phyloP scores from a whole-genome alignment of 768 basidiomycete genomes.

The Agrocybe chaxingu region DNA sequence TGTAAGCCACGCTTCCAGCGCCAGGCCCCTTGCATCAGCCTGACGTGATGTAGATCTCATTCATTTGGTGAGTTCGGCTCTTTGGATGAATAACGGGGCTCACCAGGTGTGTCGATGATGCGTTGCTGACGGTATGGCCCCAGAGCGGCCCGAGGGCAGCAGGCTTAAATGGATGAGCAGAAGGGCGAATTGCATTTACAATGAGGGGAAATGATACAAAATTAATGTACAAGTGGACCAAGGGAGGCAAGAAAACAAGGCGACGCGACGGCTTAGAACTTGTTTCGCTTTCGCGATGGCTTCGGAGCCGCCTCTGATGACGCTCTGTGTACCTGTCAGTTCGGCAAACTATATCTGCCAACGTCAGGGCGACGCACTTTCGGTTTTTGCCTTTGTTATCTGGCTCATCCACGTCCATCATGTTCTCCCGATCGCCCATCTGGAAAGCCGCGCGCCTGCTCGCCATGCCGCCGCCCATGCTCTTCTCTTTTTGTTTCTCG shows the following conservation, averaged over 20 bases:
- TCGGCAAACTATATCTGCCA: neutral
- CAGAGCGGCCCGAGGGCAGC: too few relatives aligned
- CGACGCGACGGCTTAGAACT: slow-evolving; percentile 32
- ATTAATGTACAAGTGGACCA: neutral
- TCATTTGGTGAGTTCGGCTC: neutral
- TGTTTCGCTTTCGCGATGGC: slow-evolving; percentile 55
- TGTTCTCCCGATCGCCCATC: slow-evolving; percentile 29
- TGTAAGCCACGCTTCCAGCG: slow-evolving; percentile 13
- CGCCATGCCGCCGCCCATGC: slow-evolving; percentile 29
- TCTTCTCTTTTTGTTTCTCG: slow-evolving; percentile 62
- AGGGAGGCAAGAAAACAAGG: slow-evolving; percentile 1
- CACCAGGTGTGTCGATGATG: too few relatives aligned
- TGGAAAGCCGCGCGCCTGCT: slow-evolving; percentile 18
- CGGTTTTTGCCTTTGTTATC: slow-evolving; percentile 55
- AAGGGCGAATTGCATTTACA: neutral
- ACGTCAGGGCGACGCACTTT: slow-evolving; percentile 41
- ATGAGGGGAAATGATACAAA: too few relatives aligned
- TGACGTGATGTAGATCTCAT: neutral
- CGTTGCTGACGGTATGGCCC: too few relatives aligned
- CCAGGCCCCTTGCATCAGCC: neutral
- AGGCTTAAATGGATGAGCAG: too few relatives aligned
- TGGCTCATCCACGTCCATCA: slow-evolving; percentile 71
- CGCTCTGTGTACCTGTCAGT: slow-evolving; percentile 23
- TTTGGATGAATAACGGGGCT: too few relatives aligned
- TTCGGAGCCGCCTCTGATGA: slow-evolving; percentile 43